These are phyloP conservation scores for Mytilinidion resinicola DNA, from an alignment of 495 filamentous ascomycete species.

Conservation along the genomic window DNA sequence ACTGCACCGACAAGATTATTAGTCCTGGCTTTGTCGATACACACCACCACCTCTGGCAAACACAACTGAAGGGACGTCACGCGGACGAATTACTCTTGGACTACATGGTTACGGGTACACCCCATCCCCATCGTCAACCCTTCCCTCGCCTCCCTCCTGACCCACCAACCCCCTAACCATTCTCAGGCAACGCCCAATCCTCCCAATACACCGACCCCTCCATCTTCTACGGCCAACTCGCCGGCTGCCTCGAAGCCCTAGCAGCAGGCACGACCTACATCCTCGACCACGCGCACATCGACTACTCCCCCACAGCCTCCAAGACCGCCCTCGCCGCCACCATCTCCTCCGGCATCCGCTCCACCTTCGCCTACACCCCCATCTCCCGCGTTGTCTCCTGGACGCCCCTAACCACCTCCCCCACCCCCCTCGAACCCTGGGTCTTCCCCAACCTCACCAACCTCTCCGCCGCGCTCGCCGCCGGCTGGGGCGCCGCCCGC, in stretches of 20 bases:
- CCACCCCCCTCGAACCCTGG: conserved; percentile 38
- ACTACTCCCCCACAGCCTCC: conserved; percentile 40
- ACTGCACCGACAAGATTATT: conserved; percentile 51
- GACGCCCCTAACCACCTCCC: conserved; percentile 34
- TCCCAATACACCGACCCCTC: conserved; percentile 43
- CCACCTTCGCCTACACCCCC: conserved; percentile 44
- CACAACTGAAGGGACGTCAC: conserved; percentile 41
- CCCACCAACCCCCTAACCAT: background rate
- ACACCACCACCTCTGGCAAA: conserved; percentile 56
- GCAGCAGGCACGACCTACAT: conserved; percentile 54
- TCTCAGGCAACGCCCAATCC: conserved; percentile 32
- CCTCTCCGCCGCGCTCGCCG: conserved; percentile 24
- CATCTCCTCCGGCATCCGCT: conserved; percentile 43
- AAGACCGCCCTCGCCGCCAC: conserved; percentile 39
- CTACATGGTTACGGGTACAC: conserved; percentile 38
- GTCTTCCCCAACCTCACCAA: conserved; percentile 35
- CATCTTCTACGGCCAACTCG: conserved; percentile 50
- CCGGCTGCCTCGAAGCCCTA: conserved; percentile 47
- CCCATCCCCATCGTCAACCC: conserved; percentile 18
- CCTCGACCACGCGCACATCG: conserved; percentile 52
- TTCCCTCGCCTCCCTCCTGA: background rate
- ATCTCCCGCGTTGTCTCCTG: conserved; percentile 34
- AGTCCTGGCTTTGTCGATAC: conserved; percentile 56
- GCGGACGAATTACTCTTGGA: conserved; percentile 39
- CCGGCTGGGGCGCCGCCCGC: conserved; percentile 38